A percentile compares a stretch with the other conserved stretches of the same genome.
These are phyloP conservation scores for Leishmania amazonensis DNA, from an alignment of 208 protist species.

Conservation along the genomic window DNA sequence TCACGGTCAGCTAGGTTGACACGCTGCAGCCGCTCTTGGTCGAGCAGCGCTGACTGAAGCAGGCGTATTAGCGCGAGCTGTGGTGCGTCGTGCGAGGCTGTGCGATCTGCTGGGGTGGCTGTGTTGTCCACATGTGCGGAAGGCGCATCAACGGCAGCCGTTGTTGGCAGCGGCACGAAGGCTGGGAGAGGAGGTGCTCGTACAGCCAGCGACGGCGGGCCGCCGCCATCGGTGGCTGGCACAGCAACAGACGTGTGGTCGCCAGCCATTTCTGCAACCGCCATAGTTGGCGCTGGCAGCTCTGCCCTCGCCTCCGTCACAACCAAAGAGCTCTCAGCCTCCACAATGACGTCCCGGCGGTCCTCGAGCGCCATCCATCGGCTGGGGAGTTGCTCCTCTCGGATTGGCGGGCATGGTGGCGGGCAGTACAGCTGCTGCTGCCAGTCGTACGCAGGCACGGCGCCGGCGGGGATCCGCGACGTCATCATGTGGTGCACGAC, in stretches of 20 bases:
- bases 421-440: background rate
- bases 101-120: background rate
- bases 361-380: conserved; percentile 32
- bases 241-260: background rate
- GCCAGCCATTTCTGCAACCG: background rate
- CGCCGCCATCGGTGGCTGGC: background rate
- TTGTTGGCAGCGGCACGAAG: background rate
- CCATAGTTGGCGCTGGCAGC: background rate
- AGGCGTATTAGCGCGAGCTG: background rate
- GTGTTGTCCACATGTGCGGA: background rate
- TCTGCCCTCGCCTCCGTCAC: background rate
- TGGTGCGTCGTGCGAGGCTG: background rate
- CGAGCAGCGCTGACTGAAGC: conserved; percentile 1
- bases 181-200: background rate
- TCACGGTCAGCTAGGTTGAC: conserved; percentile 13
- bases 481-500: conserved; percentile 1
- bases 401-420: conserved; percentile 6
- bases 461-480: background rate
- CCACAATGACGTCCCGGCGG: conserved; percentile 45
- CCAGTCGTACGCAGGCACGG: background rate
- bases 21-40: conserved; percentile 22
- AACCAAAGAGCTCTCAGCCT: conserved; percentile 7
- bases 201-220: background rate
- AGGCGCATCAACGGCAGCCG: background rate
- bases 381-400: conserved; percentile 20